Evolutionary conservation across 805 yeast genomes (phyloP), one percentile per base, ranked within the genome.

Genomic region (Lipomyces lipofer): DNA sequence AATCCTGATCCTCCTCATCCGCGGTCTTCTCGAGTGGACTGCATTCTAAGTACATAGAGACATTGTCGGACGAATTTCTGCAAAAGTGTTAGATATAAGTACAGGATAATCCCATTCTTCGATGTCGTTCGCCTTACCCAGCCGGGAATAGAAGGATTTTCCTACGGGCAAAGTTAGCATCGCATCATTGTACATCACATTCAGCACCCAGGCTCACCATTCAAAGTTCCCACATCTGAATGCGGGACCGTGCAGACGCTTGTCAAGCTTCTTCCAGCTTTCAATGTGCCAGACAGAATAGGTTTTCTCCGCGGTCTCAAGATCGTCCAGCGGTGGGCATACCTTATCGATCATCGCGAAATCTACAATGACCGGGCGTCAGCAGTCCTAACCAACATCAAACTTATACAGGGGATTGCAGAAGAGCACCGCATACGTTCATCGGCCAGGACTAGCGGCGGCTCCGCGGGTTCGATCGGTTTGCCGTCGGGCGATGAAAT

Each of bases 41-140:
- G 0, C 96, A 94, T 63, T 89, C 96, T 58, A 94, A 72, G 68
- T 89, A 94, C 24, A 89, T 69, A 0, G 97, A 88, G 6, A 88
- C 69, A 52, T 76, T 73, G 56, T 76, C 76, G 48, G 79, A 75
- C 44, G 32, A 22, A 42, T 54, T 55, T 22, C 61, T n/a, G n/a
- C n/a, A n/a, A n/a, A n/a, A n/a, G n/a, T n/a, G n/a, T n/a, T n/a
- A n/a, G 35, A 32, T 22, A 17, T 29, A 54, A 4, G 27, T 53
- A 17, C 30, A 46, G 15, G 32, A 49, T 1, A 58, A 33, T 24
- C 28, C 47, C 21, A 46, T 28, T n/a, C 30, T 39, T 15, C 43
- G 33, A 21, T 95, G n/a, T n/a, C n/a, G n/a, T n/a, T n/a, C n/a
- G n/a, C n/a, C n/a, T n/a, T n/a, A n/a, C n/a, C n/a, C 94, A 46